Base-by-base conservation (phyloP, 2,329 filamentous ascomycete species). In the Alternaria consortialis region DNA sequence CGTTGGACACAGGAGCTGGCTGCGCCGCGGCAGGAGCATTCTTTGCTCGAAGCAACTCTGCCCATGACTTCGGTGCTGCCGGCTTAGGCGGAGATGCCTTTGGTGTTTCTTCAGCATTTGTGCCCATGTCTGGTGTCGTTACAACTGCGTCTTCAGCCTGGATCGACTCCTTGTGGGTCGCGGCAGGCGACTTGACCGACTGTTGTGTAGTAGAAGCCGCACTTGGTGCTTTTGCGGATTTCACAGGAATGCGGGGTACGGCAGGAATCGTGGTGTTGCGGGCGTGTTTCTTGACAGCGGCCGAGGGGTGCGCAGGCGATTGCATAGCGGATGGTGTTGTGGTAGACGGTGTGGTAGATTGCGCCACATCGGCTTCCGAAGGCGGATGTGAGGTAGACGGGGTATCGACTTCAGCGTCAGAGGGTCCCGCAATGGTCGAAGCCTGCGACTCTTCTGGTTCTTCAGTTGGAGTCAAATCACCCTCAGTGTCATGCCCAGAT, bases 61-160 rank as follows among this genome's bases (percentile, higher is more conserved):
- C 88, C 90, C 90, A 92, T 2, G 87, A 88, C 71, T 89, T 84
- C 9, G 81, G 81, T 8, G 77, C 67, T 27, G 86, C 84, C n/a
- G 83, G 79, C 46, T 83, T 80, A n/a, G 78, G 75, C 52, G 82
- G 75, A 1, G 81, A 77, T 62, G 78, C 74, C 48, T 82, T 82
- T 5, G 75, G 65, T 15, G 79, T 65, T 40, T 80, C 75, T 25
- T 80, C 80, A 15, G 68, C 61, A 32, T 53, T 66, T 7, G 27
- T 62, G 29, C 31, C 59, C 1, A 56, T 47, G 29, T 72, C 71
- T 15, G 63, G 17, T 8, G 60, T 48, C 17, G 64, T 36, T 7
- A 54, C 53, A 23, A 65, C 43, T 6, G 62, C 53, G 8, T 53
- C 50, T 8, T 66, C 67, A 13, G 54, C 52, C 17, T 65, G 62